phyloP scores from a whole-genome alignment of 2,329 filamentous ascomycete genomes.

The Paecilomyces fulvus region DNA sequence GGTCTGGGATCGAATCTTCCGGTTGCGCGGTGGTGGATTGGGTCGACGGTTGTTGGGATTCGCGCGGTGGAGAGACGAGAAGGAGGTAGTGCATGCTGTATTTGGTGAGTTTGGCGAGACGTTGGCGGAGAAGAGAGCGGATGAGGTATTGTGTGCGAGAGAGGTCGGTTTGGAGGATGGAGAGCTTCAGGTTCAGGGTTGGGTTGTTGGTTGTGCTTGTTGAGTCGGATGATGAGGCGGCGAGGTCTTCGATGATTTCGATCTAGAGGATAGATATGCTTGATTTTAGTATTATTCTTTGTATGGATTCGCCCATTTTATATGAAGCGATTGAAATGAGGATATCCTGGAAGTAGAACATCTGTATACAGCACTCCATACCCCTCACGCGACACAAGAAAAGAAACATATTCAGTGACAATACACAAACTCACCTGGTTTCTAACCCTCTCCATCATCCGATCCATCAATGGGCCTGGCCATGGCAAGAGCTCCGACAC shows the following conservation, averaged over 20 bases:
- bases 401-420: not conserved
- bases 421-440: constrained; percentile 41
- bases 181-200: constrained; percentile 84
- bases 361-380: not conserved
- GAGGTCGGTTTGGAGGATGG: constrained; percentile 92
- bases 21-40: constrained; percentile 9
- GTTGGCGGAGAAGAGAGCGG: constrained; percentile 68
- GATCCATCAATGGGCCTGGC: constrained; percentile 67
- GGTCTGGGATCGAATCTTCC: constrained; percentile 26
- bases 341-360: not conserved
- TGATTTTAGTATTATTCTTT: not conserved
- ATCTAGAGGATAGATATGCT: constrained; percentile 38
- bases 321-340: not conserved
- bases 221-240: constrained; percentile 33
- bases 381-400: not conserved
- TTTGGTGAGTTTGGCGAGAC: constrained; percentile 65
- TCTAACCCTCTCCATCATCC: constrained; percentile 65
- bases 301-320: not conserved
- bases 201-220: constrained; percentile 81
- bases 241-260: constrained; percentile 57
- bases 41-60: constrained; percentile 8
- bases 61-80: constrained; percentile 13
- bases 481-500: constrained; percentile 83
- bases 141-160: constrained; percentile 90
- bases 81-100: constrained; percentile 43